A percentile compares a stretch with the other conserved stretches of the same genome.
These are phyloP conservation scores for Penicillium crystallinum DNA, from an alignment of 495 filamentous ascomycete species.

Conservation along the genomic window DNA sequence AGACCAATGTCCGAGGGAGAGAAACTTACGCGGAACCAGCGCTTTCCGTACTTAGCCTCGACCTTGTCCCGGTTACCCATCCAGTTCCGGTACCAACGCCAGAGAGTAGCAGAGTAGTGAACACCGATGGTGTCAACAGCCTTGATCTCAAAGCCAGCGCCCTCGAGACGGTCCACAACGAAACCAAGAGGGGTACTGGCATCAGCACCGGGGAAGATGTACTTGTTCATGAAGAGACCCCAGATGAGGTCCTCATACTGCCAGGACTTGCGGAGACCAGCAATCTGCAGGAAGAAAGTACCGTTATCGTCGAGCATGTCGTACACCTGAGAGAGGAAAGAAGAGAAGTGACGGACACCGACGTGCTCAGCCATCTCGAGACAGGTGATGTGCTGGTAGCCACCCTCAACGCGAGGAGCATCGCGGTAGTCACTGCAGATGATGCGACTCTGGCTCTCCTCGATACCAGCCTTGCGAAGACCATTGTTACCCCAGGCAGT, in stretches of 20 bases:
- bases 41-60: slow-evolving; percentile 86
- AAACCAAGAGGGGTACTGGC: slow-evolving; percentile 62
- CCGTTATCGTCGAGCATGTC: slow-evolving; percentile 69
- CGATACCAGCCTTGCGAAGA: slow-evolving; percentile 53
- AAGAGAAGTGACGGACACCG: slow-evolving; percentile 58
- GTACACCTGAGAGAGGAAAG: slow-evolving; percentile 59
- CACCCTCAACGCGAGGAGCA: slow-evolving; percentile 53
- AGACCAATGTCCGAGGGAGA: background rate
- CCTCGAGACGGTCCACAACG: slow-evolving; percentile 61
- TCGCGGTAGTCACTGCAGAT: slow-evolving; percentile 68
- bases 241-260: slow-evolving; percentile 72
- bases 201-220: slow-evolving; percentile 68
- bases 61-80: slow-evolving; percentile 93
- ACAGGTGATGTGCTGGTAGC: slow-evolving; percentile 67
- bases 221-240: slow-evolving; percentile 76
- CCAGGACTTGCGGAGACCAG: slow-evolving; percentile 63
- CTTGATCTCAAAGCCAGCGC: slow-evolving; percentile 58
- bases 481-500: slow-evolving; percentile 68
- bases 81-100: slow-evolving; percentile 99
- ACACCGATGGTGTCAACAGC: slow-evolving; percentile 82
- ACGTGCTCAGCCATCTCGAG: slow-evolving; percentile 78
- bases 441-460: slow-evolving; percentile 59
- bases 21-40: slow-evolving; percentile 87
- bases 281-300: slow-evolving; percentile 68
- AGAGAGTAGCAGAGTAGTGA: slow-evolving; percentile 94